Evolutionary conservation across 176 grass and related monocot genomes (phyloP), one percentile per base, ranked within the genome.

Genomic region (Rhipidocladum racemiflorum): DNA sequence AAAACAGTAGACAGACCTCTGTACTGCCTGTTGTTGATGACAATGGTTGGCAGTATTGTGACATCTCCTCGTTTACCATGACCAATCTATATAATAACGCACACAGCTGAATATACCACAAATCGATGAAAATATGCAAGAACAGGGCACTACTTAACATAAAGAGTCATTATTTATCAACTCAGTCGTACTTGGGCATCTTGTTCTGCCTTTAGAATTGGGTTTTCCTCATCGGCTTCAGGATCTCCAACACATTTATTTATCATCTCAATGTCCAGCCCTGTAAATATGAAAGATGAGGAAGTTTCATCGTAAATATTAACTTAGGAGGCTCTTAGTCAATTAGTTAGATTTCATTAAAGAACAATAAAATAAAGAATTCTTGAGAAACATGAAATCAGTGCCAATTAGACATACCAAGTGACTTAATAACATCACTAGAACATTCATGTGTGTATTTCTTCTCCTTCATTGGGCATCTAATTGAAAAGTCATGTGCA

Each of bases 381-480:
- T n/a, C n/a, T n/a, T 23, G 2, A 20, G 24, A 61, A 72, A 74
- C 24, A 40, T 55, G 39, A 53, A 62, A 74, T 48, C 27, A 85
- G 46, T 82, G 27, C 5, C 39, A 55, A 77, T 29, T 38, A 70
- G 54, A 61, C 91, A 17, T 91, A 97, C 94, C 94, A 66, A 97
- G 83, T 85, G 94, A 91, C 55, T 87, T 90, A 44, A 89, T 89
- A 70, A 97, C 94, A 84, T 78, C 29, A 32, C n/a, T 68, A 55
- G 94, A 81, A 75, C 94, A 97, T 6, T 91, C 94, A 5, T 48
- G 62, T 53, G 81, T 97, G 78, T 97, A 97, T 82, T 93, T 97
- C 49, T 93, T 88, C 24, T 97, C 91, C 78, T 97, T 93, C 94
- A 93, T 97, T 38, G 94, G 94, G 77, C 94, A 97, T 73, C 94